Conservation (phyloP, 257 asterid species). For the Plantago ovata region DNA sequence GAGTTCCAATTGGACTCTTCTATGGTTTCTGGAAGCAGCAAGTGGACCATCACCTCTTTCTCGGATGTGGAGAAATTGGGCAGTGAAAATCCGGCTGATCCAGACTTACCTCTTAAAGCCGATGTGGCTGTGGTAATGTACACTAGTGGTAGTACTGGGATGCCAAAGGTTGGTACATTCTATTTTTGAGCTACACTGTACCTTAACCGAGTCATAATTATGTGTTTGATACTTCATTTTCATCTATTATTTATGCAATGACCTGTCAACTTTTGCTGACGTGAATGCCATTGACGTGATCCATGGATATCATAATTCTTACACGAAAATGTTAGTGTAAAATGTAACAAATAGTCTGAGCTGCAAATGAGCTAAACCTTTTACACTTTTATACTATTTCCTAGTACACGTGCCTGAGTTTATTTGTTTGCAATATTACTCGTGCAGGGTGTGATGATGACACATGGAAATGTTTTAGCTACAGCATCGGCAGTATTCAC, state of each 20-base stretch:
- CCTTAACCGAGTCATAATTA: background rate
- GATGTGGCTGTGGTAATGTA: constrained; percentile 97
- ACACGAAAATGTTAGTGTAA: no score
- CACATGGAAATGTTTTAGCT: constrained; percentile 85
- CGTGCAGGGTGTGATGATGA: constrained; percentile 97
- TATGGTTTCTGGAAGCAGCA: constrained; percentile 38
- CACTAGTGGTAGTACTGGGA: constrained; percentile 98
- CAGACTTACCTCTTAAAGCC: constrained; percentile 81
- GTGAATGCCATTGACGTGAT: no score
- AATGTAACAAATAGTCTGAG: no score
- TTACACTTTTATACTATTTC: constrained; percentile 2
- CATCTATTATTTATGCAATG: constrained; percentile 3
- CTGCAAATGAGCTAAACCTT: background rate
- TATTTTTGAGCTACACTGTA: background rate
- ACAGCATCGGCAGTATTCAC: constrained; percentile 92
- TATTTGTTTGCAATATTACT: constrained; percentile 11
- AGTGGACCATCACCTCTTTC: constrained; percentile 68
- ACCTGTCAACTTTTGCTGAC: background rate
- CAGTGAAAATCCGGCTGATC: constrained; percentile 61
- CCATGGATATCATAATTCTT: no score
- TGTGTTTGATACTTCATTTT: background rate
- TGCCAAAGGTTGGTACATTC: constrained; percentile 75
- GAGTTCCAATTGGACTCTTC: constrained; percentile 58
- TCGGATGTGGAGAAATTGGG: constrained; percentile 73
- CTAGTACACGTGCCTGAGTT: background rate